A percentile compares a stretch with the other conserved stretches of the same genome.
Evolutionary conservation across 805 yeast species (phyloP).

Genomic region (Suhomyces sp.): DNA sequence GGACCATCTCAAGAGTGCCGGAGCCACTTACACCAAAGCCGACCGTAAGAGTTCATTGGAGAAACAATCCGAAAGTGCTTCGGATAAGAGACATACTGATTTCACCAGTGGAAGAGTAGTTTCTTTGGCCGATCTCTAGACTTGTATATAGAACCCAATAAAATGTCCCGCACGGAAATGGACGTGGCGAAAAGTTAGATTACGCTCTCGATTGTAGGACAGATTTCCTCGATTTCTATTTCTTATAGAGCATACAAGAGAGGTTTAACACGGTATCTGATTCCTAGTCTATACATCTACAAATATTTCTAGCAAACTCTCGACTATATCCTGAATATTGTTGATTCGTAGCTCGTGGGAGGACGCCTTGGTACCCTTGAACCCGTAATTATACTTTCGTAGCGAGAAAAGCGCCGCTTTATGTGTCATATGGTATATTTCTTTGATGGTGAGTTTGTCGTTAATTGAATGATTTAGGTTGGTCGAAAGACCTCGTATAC

Average conservation of each 20-base stretch:
- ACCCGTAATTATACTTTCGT: conserved; percentile 33
- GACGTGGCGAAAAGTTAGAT: no score
- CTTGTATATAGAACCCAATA: conserved; percentile 8
- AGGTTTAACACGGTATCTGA: no score
- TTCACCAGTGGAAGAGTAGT: conserved; percentile 10
- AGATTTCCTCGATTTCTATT: no score
- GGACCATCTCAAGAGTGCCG: conserved; percentile 29
- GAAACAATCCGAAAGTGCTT: conserved; percentile 34
- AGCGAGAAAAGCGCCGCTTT: conserved; percentile 38
- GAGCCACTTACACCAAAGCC: conserved; percentile 17
- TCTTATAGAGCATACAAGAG: no score
- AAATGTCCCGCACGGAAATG: no score
- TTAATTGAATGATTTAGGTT: conserved; percentile 19
- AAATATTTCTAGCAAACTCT: conserved; percentile 34
- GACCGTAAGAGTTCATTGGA: conserved; percentile 36
- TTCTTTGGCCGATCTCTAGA: conserved; percentile 9
- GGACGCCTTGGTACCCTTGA: conserved; percentile 12
- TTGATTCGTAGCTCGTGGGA: conserved; percentile 17
- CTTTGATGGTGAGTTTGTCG: conserved; percentile 36
- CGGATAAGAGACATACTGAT: conserved; percentile 13
- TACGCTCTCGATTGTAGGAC: no score
- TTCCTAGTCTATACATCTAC: conserved; percentile 27
- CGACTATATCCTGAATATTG: conserved; percentile 40
- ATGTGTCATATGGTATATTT: conserved; percentile 41
- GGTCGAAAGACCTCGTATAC: conserved; percentile 38